phyloP scores from a whole-genome alignment of 2,329 filamentous ascomycete species.

The Exophiala lecanii-corni region DNA sequence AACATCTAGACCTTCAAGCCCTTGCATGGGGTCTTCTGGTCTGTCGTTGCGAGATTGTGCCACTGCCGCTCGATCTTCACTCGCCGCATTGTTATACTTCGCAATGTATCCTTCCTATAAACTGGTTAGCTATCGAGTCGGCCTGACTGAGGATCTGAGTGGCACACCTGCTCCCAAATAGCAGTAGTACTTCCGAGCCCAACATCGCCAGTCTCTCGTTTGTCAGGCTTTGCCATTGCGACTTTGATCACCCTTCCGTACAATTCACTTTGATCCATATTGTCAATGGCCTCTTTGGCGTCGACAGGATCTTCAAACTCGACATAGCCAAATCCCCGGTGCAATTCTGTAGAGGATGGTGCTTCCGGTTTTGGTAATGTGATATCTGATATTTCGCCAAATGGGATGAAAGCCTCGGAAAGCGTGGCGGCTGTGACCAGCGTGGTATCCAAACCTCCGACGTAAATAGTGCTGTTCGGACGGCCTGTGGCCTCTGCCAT shows the following conservation, averaged over 20 bases:
- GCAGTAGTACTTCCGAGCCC: slow-evolving; percentile 89
- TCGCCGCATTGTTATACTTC: slow-evolving; percentile 78
- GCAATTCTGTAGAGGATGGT: slow-evolving; percentile 70
- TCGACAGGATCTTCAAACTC: slow-evolving; percentile 85
- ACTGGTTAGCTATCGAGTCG: slow-evolving; percentile 28
- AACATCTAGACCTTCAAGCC: slow-evolving; percentile 85
- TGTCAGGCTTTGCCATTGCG: slow-evolving; percentile 78
- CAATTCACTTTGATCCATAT: slow-evolving; percentile 96
- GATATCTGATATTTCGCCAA: slow-evolving; percentile 91
- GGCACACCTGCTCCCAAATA: slow-evolving; percentile 87
- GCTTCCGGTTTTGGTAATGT: slow-evolving; percentile 83
- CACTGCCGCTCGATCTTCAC: slow-evolving; percentile 63
- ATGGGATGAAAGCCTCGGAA: slow-evolving; percentile 89
- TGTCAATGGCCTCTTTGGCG: slow-evolving; percentile 92
- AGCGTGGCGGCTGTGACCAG: slow-evolving; percentile 67
- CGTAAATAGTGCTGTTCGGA: slow-evolving; percentile 87
- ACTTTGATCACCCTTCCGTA: slow-evolving; percentile 92
- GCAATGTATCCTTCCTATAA: slow-evolving; percentile 85
- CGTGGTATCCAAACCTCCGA: slow-evolving; percentile 77
- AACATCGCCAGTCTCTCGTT: slow-evolving; percentile 65
- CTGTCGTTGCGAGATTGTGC: slow-evolving; percentile 48
- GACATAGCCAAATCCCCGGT: slow-evolving; percentile 93
- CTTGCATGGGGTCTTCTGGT: slow-evolving; percentile 88
- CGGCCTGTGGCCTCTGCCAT: slow-evolving; percentile 76
- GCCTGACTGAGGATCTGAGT: slow-evolving; percentile 8